Evolutionary conservation across 768 basidiomycete species (phyloP).

Genomic region (Rhizopogon rudus): DNA sequence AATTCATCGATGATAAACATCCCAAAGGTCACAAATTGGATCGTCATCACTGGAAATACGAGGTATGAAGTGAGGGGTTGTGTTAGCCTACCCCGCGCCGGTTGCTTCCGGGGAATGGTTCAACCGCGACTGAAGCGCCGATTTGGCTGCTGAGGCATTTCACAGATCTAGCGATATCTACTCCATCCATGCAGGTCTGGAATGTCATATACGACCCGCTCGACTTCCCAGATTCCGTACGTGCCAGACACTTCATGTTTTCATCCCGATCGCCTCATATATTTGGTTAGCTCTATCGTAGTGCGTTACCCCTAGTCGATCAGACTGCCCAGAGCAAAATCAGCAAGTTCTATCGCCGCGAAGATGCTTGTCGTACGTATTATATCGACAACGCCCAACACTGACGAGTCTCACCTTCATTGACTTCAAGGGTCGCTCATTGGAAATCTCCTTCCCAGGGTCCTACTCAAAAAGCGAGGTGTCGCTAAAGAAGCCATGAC

Average conservation of each 20-base stretch:
- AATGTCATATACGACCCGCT: constrained; percentile 32
- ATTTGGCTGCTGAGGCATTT: background rate
- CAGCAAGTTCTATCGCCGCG: constrained; percentile 60
- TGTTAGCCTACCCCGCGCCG: background rate
- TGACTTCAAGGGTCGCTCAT: constrained; percentile 59
- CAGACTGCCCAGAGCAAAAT: constrained; percentile 50
- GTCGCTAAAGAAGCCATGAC: constrained; percentile 40
- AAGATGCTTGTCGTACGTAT: constrained; percentile 69
- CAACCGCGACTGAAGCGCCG: constrained; percentile 1
- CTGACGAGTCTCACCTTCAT: constrained; percentile 1
- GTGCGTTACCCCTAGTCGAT: constrained; percentile 56
- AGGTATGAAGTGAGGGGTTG: constrained; percentile 7
- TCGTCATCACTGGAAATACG: background rate
- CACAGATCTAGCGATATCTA: constrained; percentile 8
- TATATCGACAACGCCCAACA: background rate
- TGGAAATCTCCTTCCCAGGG: constrained; percentile 69
- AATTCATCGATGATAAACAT: constrained; percentile 92
- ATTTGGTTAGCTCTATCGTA: constrained; percentile 53
- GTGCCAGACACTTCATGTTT: constrained; percentile 9
- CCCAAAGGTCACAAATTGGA: constrained; percentile 64
- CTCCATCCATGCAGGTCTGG: constrained; percentile 36
- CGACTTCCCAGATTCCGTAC: constrained; percentile 31
- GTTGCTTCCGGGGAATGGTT: background rate
- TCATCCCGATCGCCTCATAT: constrained; percentile 5
- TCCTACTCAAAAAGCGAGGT: constrained; percentile 56